Evolutionary conservation across 2,329 filamentous ascomycete genomes (phyloP).

Genomic region (Colletotrichum sojae): DNA sequence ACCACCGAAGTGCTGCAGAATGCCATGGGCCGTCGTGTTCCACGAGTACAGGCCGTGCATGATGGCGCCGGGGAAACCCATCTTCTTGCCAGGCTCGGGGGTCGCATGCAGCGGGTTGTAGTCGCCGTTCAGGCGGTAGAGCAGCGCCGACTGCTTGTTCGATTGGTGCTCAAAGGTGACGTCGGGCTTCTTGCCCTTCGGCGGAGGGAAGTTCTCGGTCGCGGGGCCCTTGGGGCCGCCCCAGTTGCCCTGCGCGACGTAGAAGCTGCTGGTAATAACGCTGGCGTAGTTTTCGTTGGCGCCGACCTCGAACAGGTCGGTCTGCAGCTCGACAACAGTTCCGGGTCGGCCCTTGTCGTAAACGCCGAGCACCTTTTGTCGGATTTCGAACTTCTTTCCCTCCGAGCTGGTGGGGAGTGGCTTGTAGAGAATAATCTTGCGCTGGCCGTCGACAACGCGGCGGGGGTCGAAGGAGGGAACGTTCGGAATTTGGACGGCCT

Average conservation of each 20-base stretch:
- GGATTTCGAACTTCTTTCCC: constrained; percentile 81
- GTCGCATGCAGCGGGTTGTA: constrained; percentile 95
- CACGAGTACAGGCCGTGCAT: constrained; percentile 92
- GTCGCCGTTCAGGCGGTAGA: constrained; percentile 91
- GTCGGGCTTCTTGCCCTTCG: constrained; percentile 79
- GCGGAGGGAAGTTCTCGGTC: constrained; percentile 83
- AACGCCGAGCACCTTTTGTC: constrained; percentile 84
- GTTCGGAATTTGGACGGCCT: constrained; percentile 77
- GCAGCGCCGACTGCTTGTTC: constrained; percentile 77
- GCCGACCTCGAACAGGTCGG: constrained; percentile 79
- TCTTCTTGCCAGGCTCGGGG: constrained; percentile 86
- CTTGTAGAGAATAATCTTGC: constrained; percentile 83
- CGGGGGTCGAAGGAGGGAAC: constrained; percentile 83
- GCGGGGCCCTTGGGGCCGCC: constrained; percentile 91
- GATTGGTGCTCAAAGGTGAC: constrained; percentile 79
- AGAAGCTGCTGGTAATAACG: constrained; percentile 81
- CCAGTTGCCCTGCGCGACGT: constrained; percentile 85
- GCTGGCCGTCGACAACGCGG: constrained; percentile 87
- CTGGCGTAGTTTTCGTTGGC: constrained; percentile 80
- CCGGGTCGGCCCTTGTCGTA: constrained; percentile 92
- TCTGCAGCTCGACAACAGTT: constrained; percentile 85
- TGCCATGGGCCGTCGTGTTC: constrained; percentile 82
- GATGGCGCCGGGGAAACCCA: constrained; percentile 92
- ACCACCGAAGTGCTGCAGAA: constrained; percentile 81
- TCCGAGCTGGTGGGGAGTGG: constrained; percentile 79